Evolutionary conservation across 768 basidiomycete species (phyloP), one percentile per base, ranked within the genome.

Genomic region (Boletales sp.): DNA sequence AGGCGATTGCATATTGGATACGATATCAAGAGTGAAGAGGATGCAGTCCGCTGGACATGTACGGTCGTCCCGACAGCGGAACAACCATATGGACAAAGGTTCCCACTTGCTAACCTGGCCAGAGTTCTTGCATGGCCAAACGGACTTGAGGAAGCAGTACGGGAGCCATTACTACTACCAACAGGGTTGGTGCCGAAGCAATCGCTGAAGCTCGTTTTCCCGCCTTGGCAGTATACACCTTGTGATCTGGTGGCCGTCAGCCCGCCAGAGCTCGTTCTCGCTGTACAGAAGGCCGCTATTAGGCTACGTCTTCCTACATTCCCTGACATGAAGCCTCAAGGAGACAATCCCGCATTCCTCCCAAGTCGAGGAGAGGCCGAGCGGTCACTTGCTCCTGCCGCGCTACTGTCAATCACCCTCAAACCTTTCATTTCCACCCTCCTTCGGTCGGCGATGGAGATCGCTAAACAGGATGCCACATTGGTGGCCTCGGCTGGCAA

Each of bases 351-450:
- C 34, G 10, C 35, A n/a, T 50, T 56, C 37, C 45, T 59, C 24
- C 15, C 40, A n/a, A 50, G 42, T n/a, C 57, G 39, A 48, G 58
- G 50, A 48, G 31, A 46, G 12, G 43, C 56, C 8, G 70, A 68
- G 38, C 58, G 40, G 7, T 43, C 43, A 2, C 58, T 76, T n/a
- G 67, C 69, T 17, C 68, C 74, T 4, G 62, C 63, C 6, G 74
- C 73, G 14, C 31, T 74, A n/a, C 57, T 76, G 42, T 58, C 74
- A 8, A 60, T 66, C 41, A 49, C 60, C 8, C 55, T 69, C 27
- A 66, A 59, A 46, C 62, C 62, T 7, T 55, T 76, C 21, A 60
- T 73, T 18, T 63, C 66, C 35, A 51, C 61, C 10, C 54, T 76
- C 5, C 61, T 74, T 14, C 62, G 56, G 5, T 57, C 67, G 21